Base-by-base conservation (phyloP, 495 filamentous ascomycete genomes). In the Eremomyces bilateralis region DNA sequence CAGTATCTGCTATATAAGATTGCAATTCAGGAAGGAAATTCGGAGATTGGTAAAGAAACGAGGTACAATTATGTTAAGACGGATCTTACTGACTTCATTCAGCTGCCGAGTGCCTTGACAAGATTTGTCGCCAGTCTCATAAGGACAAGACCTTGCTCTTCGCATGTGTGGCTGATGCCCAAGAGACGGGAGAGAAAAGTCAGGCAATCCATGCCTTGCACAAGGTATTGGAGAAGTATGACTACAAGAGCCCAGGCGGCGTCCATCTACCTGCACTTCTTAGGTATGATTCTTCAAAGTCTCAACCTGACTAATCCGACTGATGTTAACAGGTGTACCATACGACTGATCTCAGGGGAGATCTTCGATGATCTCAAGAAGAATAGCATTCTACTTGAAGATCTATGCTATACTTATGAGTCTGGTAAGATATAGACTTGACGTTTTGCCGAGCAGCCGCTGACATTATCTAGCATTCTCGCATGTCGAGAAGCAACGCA, bases 141-240 rank as follows among this genome's bases (percentile, higher is more conserved):
- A 61, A 67, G 29, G 61, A 73, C 36, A 57, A 63, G 4, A 60
- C 52, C 17, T 67, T 76, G 36, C 60, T 91, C 4, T 76, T 77
- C 34, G 76, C 80, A 0, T 88, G 81, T 43, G 71, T 74, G 37
- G 52, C 76, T 2, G 80, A 85, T 43, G 75, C 81, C 3, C 70
- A 83, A 27, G 58, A 71, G 42, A 49, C 54, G 1, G 71, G 74
- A 2, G 64, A 80, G 40, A 69, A 64, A 19, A 38, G 42, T 4
- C 59, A 69, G 35, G 66, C 71, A 3, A 53, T 76, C 19, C 50
- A 53, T 10, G 63, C 68, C 4, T 47, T 90, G 21, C 62, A 70
- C 42, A 48, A 61, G 40, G 57, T 81, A 0, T 52, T 73, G 17
- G 57, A 64, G 10, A 71, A 63, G 21, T 63, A 61, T 37, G 58